Percentiles rank a stretch among this genome's conserved stretches.
phyloP scores from a whole-genome alignment of 2,329 filamentous ascomycete genomes.

The Talaromyces sp. region DNA sequence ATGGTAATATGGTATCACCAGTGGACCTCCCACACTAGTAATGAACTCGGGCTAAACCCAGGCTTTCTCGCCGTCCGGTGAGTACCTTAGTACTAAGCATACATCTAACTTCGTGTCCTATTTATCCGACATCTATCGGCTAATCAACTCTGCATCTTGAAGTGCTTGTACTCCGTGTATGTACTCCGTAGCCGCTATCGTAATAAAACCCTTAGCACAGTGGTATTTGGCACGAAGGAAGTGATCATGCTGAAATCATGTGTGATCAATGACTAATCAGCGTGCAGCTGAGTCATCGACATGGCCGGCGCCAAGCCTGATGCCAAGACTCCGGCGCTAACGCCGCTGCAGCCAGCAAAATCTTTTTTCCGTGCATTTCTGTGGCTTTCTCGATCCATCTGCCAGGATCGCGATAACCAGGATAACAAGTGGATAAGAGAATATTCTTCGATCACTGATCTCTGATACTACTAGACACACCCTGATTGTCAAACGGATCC shows the following conservation, averaged over 20 bases:
- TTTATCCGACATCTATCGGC: slow-evolving; percentile 6
- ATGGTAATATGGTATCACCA: background rate
- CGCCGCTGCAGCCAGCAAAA: slow-evolving; percentile 2
- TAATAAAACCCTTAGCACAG: background rate
- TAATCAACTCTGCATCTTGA: background rate
- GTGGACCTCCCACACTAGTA: slow-evolving; percentile 1
- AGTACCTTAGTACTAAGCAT: background rate
- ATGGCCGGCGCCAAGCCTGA: background rate
- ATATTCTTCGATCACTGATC: background rate
- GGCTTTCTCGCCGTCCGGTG: background rate
- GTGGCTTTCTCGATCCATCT: background rate
- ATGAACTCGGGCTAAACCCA: background rate
- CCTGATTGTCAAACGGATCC: background rate
- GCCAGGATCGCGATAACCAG: background rate
- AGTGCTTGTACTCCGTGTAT: background rate
- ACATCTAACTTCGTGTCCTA: background rate
- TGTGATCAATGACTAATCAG: background rate
- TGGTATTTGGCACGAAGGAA: background rate
- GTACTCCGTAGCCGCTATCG: background rate
- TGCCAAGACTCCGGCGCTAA: slow-evolving; percentile 6
- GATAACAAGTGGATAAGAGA: background rate
- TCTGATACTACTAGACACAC: no score
- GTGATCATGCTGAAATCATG: background rate
- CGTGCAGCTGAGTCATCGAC: background rate
- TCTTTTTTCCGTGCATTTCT: slow-evolving; percentile 14